Evolutionary conservation across 2,329 filamentous ascomycete genomes (phyloP), one percentile per base, ranked within the genome.

Genomic region (Trichoderma cornu-damae): DNA sequence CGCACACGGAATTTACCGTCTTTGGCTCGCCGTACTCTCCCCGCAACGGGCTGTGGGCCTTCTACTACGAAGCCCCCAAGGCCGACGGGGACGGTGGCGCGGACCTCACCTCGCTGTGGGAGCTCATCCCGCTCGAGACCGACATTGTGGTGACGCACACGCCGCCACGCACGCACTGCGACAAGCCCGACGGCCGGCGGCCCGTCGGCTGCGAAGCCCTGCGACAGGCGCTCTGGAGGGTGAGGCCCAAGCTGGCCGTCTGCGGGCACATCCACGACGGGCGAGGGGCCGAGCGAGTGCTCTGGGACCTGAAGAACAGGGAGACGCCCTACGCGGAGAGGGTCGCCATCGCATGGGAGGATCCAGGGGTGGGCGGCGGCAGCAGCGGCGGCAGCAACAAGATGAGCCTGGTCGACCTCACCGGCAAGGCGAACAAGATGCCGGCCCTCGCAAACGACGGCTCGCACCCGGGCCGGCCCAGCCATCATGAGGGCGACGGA

Each of bases 201-300:
- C 69, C 73, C 3, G 71, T 72, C 22, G 88, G 88, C 2, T 91
- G 87, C 65, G 77, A 82, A 62, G 77, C 74, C 12, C 75, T 91
- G 12, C 71, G 79, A 7, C 72, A 75, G 51, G 77, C 79, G 0
- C 71, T 90, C 22, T 82, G 79, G 77, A 73, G 79, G 5, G 79
- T 87, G 3, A 76, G 84, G 37, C 88, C 88, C 4, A 74, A 76
- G 54, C 72, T 91, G 48, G 81, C 82, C 18, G 75, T 91, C 16
- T 90, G 85, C 65, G 88, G 88, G 1, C 88, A 91, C 69, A 80
- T 89, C 28, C 87, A 91, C 68, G 81, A 84, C 60, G 84, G 79
- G 3, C 75, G 88, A 62, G 88, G 87, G 11, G 82, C 77, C 8
- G 77, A 86, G 65, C 73, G 82, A 24, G 77, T 91, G 30, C 70